A percentile compares a stretch with the other conserved stretches of the same genome.
These are phyloP conservation scores for Chalara sp. DNA, from an alignment of 2,329 filamentous ascomycete genomes.

Conservation along the genomic window DNA sequence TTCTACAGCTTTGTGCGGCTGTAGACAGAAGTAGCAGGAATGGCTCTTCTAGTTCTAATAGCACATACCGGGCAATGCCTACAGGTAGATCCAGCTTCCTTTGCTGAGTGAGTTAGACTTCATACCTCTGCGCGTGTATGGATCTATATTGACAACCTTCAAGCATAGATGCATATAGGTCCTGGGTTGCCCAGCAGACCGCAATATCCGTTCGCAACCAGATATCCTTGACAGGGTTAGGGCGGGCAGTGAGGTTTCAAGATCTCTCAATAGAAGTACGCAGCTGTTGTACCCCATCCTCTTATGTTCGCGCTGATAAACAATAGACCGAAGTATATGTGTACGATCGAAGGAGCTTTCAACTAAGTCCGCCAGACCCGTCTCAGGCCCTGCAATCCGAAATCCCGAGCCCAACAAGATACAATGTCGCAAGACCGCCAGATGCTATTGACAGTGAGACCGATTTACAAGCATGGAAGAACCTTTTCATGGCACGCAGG, in stretches of 20 bases:
- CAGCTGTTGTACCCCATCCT: constrained; percentile 5
- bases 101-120: constrained; percentile 56
- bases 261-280: constrained; percentile 72
- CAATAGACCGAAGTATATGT: constrained; percentile 79
- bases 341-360: constrained; percentile 75
- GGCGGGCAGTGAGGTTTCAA: constrained; percentile 45
- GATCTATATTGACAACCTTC: constrained; percentile 13
- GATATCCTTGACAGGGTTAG: constrained; percentile 78
- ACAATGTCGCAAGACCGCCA: constrained; percentile 60
- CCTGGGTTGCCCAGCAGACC: constrained; percentile 70
- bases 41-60: constrained; percentile 86
- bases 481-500: constrained; percentile 73
- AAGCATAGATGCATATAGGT: constrained; percentile 78
- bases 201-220: constrained; percentile 72
- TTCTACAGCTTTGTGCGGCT: constrained; percentile 19
- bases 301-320: constrained; percentile 12
- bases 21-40: constrained; percentile 38
- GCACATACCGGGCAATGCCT: constrained; percentile 89
- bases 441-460: constrained; percentile 76
- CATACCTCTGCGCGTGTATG: background rate
- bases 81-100: constrained; percentile 67
- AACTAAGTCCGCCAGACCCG: constrained; percentile 42
- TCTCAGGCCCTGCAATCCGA: constrained; percentile 40
- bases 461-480: constrained; percentile 80
- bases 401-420: constrained; percentile 45